Base-by-base conservation (phyloP, 140 eudicot genomes). In the Ambrosia hybrid region DNA sequence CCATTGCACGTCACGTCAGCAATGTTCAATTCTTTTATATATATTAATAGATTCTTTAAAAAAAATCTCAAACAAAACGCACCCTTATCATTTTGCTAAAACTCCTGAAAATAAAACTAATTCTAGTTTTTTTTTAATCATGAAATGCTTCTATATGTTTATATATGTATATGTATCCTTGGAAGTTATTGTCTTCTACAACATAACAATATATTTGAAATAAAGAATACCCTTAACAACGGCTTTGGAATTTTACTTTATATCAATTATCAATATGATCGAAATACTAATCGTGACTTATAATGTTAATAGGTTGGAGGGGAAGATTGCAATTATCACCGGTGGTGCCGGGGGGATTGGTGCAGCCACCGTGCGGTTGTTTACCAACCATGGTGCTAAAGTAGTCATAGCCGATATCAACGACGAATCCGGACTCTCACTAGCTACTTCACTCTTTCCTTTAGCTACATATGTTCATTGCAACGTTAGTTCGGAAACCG, bases 261-360 rank as follows among this genome's bases (percentile, higher is more conserved):
- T n/a, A 59, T 56, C 68, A 48, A 8, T 9, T 2, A 37, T 38
- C 51, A 37, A 33, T 12, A 33, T n/a, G n/a, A n/a, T n/a, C 9
- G 16, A 1, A 11, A 62, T 36, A 6, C 11, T 11, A n/a, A 5
- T n/a, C 14, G 9, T 52, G 43, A 30, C 14, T 39, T 74, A 45
- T 76, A 5, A 5, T 5, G 8, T 41, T 33, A 72, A 21, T 51
- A 89, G 98, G 82, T 73, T 93, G 84, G 98, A 93, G 49, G 98
- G 98, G 11, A 93, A 90, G 79, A 71, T 93, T 13, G 98, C 96
- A 1, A 93, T 93, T 6, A 85, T 93, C 4, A 93, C 98, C 0
- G 98, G 98, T 10, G 98, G 97, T 4, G 96, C 98, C 3, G 82
- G 87, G 45, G 98, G 98, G 51, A 93, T 93, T 4, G 98, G 98